These are phyloP conservation scores for Gomphus bonarii DNA, from an alignment of 1,284 basidiomycete species.

Conservation along the genomic window DNA sequence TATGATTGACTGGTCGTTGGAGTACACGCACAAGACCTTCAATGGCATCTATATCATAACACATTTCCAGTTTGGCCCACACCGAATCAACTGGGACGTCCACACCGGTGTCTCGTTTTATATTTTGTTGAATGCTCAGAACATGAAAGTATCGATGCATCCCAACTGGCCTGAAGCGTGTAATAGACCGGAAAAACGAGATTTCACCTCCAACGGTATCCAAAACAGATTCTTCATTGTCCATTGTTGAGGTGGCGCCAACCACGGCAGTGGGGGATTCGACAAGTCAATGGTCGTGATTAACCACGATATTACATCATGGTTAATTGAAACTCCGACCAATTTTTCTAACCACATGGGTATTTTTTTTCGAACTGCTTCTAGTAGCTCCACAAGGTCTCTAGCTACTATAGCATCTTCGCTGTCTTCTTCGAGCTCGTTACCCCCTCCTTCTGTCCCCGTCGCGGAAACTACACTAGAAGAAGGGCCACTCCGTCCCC, in stretches of 20 bases:
- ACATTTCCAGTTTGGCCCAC: slow-evolving; percentile 62
- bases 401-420: not conserved
- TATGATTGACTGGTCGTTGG: slow-evolving; percentile 10
- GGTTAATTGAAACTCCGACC: slow-evolving; percentile 5
- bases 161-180: slow-evolving; percentile 67
- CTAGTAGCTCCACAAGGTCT: not conserved
- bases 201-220: slow-evolving; percentile 71
- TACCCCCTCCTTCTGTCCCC: not conserved
- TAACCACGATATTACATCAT: too few species aligned
- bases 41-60: slow-evolving; percentile 70
- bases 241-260: not conserved
- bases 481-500: slow-evolving; percentile 8
- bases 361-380: not conserved
- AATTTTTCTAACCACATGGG: not conserved
- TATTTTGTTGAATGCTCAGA: slow-evolving; percentile 59
- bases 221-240: slow-evolving; percentile 29
- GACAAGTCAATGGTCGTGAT: too few species aligned
- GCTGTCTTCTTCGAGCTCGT: not conserved
- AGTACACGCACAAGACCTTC: slow-evolving; percentile 55
- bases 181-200: slow-evolving; percentile 67
- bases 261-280: not conserved
- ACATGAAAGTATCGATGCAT: slow-evolving; percentile 73
- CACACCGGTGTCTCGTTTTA: slow-evolving; percentile 60
- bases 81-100: slow-evolving; percentile 51
- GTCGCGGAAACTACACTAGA: not conserved